Evolutionary conservation across 208 protist genomes (phyloP).

Genomic region (Endotrypanum monterogeii): DNA sequence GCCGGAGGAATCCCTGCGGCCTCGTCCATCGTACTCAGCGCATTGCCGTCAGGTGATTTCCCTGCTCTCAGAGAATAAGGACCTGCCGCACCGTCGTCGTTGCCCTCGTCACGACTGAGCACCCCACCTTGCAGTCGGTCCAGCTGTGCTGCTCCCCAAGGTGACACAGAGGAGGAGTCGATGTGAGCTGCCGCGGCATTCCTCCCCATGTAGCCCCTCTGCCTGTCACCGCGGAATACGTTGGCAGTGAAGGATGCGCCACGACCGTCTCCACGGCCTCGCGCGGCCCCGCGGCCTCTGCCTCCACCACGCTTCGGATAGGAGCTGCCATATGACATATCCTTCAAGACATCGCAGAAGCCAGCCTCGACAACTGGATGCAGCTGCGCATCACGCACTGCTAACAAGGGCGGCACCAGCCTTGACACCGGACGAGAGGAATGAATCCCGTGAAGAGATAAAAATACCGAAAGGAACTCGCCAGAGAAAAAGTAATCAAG

Average conservation of each 20-base stretch:
- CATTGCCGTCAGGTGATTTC: neutral
- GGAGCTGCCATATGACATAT: neutral
- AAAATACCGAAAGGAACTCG: conserved; percentile 42
- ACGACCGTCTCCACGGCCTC: neutral
- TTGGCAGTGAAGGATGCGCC: conserved; percentile 4
- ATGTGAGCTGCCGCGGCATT: neutral
- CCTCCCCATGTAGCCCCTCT: neutral
- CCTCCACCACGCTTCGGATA: conserved; percentile 10
- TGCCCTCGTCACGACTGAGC: conserved; percentile 1
- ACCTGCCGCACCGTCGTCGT: neutral
- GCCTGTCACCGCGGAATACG: conserved; percentile 5
- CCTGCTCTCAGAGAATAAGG: neutral
- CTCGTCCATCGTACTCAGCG: neutral
- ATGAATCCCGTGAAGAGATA: conserved; percentile 45
- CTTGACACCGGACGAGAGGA: conserved; percentile 28
- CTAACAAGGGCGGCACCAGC: conserved; percentile 50
- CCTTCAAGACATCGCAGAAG: conserved; percentile 15
- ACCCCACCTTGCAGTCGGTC: neutral
- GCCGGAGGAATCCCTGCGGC: neutral
- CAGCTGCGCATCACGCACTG: conserved; percentile 41
- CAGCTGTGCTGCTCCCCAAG: neutral
- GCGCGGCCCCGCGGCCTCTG: neutral
- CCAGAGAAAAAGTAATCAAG: conserved; percentile 44
- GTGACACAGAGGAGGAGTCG: neutral
- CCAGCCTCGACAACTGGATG: conserved; percentile 32